phyloP scores from a whole-genome alignment of 208 protist genomes.

The Leishmania lainsoni region DNA sequence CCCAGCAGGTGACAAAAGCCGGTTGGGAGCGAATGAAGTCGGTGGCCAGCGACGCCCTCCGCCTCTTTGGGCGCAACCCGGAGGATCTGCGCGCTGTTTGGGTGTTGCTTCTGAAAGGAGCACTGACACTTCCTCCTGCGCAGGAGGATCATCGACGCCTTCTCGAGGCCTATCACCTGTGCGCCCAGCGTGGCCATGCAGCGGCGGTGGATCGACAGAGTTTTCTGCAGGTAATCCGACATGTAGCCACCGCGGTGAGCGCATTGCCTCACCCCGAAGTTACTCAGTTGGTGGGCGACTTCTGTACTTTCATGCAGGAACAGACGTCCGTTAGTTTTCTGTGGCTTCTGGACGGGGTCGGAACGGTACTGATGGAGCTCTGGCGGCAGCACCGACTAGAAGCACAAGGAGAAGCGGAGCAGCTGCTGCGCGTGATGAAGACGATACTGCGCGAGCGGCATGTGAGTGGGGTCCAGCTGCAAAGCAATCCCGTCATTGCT shows the following conservation, averaged over 20 bases:
- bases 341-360: slow-evolving; percentile 67
- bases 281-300: slow-evolving; percentile 18
- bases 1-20: neutral
- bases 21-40: slow-evolving; percentile 47
- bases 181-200: slow-evolving; percentile 43
- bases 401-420: slow-evolving; percentile 19
- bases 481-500: slow-evolving; percentile 53
- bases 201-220: slow-evolving; percentile 44
- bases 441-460: slow-evolving; percentile 29
- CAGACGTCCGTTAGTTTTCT: slow-evolving; percentile 61
- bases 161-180: slow-evolving; percentile 69
- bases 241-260: slow-evolving; percentile 40
- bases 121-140: slow-evolving; percentile 51
- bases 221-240: slow-evolving; percentile 66
- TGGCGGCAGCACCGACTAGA: slow-evolving; percentile 44
- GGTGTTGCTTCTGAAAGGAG: slow-evolving; percentile 75
- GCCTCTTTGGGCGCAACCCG: slow-evolving; percentile 56
- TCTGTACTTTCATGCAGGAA: slow-evolving; percentile 50
- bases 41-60: slow-evolving; percentile 42
- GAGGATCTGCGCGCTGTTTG: slow-evolving; percentile 55
- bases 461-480: slow-evolving; percentile 53
- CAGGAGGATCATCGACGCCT: slow-evolving; percentile 40
- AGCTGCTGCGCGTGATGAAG: slow-evolving; percentile 32
- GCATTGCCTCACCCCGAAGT: slow-evolving; percentile 12
- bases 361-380: slow-evolving; percentile 46